These are phyloP conservation scores for Austroboletus eburneus DNA, from an alignment of 768 basidiomycete species.

Conservation along the genomic window DNA sequence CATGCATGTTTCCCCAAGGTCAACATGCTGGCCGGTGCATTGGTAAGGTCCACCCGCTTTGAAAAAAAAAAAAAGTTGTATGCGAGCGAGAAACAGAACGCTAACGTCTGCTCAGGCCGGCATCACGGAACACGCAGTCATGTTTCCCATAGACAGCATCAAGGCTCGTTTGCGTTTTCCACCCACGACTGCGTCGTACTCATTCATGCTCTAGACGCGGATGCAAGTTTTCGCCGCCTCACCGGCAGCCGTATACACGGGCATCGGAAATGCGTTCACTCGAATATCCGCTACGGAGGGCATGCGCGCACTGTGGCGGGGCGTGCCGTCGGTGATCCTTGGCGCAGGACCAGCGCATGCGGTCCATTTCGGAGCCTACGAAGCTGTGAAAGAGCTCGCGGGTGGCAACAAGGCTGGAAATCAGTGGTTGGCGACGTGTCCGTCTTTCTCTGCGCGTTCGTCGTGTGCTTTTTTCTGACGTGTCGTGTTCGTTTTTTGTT, in stretches of 20 bases:
- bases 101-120: slow-evolving; percentile 67
- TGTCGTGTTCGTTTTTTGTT: slow-evolving; percentile 11
- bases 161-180: slow-evolving; percentile 57
- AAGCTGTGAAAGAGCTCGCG: slow-evolving; percentile 87
- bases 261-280: slow-evolving; percentile 85
- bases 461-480: not conserved
- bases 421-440: slow-evolving; percentile 87
- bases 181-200: not conserved
- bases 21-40: slow-evolving; percentile 95
- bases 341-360: slow-evolving; percentile 99
- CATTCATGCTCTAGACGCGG: slow-evolving; percentile 62
- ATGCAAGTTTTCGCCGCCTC: slow-evolving; percentile 97
- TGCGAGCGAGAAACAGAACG: not conserved
- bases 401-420: slow-evolving; percentile 78
- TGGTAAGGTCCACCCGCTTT: slow-evolving; percentile 53
- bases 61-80: not conserved
- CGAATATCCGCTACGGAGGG: slow-evolving; percentile 96
- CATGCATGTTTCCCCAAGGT: slow-evolving; percentile 46
- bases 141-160: slow-evolving; percentile 98
- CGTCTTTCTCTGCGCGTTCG: slow-evolving; percentile 28
- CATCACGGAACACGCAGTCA: slow-evolving; percentile 97
- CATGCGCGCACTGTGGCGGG: slow-evolving; percentile 86
- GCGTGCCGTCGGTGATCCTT: slow-evolving; percentile 91
- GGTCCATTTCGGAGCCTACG: slow-evolving; percentile 94
- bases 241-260: slow-evolving; percentile 81